Percentiles rank a stretch among this genome's conserved stretches.
phyloP scores from a whole-genome alignment of 331 rosid genomes.

The Quercus lobata region DNA sequence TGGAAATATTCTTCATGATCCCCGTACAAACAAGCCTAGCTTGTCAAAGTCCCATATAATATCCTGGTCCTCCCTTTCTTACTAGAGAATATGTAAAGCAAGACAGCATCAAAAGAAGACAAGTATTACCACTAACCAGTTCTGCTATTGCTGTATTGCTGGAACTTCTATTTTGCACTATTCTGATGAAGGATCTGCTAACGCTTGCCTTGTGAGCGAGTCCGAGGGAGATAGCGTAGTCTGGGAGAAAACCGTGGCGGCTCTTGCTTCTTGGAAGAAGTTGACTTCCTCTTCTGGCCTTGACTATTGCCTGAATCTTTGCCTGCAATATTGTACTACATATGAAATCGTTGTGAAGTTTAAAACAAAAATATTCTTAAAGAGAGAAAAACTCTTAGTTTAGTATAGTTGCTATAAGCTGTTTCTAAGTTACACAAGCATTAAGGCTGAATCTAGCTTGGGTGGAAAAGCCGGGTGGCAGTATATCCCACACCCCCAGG shows the following conservation, averaged over 20 bases:
- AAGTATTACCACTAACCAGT: background rate
- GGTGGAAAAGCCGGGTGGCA: background rate
- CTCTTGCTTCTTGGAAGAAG: slow-evolving; percentile 13
- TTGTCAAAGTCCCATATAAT: background rate
- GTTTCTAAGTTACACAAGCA: background rate
- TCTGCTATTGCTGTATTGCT: background rate
- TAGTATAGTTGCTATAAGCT: background rate
- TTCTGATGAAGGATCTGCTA: background rate
- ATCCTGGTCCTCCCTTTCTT: background rate
- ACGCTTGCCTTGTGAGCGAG: slow-evolving; percentile 11
- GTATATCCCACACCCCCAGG: no score
- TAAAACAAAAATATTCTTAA: background rate
- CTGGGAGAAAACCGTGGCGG: slow-evolving; percentile 17
- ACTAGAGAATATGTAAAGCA: background rate
- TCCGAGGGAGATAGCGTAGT: slow-evolving; percentile 6
- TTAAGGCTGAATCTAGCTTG: background rate
- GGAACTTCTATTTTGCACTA: background rate
- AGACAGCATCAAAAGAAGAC: background rate
- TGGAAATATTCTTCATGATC: background rate
- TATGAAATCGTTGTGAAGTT: background rate
- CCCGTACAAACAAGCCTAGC: background rate
- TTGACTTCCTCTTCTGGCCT: slow-evolving; percentile 21
- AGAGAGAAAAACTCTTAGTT: background rate
- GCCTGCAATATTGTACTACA: slow-evolving; percentile 7
- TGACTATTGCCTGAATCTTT: slow-evolving; percentile 5